Conservation (phyloP, 1,284 basidiomycete species). For the Golubevia pallescens region DNA sequence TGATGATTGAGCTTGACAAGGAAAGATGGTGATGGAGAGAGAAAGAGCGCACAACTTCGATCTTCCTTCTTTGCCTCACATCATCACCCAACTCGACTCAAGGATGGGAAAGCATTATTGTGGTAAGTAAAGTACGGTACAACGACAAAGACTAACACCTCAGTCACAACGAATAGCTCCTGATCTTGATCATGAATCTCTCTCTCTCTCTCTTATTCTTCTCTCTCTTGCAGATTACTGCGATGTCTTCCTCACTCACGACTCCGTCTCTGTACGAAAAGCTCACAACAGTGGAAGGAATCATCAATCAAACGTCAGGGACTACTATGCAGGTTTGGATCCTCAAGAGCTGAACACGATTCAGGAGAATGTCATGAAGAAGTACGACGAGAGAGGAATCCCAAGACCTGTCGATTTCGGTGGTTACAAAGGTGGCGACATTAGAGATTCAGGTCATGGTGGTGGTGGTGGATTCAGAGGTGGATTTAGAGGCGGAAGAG, state of each 20-base stretch:
- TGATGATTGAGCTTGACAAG: neutral
- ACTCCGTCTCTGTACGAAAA: slow-evolving; percentile 76
- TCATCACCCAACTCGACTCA: neutral
- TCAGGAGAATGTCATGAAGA: neutral
- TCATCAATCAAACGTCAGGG: slow-evolving; percentile 92
- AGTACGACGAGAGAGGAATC: neutral
- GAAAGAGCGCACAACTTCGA: neutral
- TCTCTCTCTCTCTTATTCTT: neutral
- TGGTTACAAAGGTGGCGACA: neutral
- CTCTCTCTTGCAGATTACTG: slow-evolving; percentile 2
- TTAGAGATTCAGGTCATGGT: neutral
- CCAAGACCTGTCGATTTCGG: neutral
- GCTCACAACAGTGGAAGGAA: slow-evolving; percentile 97
- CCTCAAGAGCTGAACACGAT: no score
- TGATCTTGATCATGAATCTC: slow-evolving; percentile 1
- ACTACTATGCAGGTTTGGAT: slow-evolving; percentile 84
- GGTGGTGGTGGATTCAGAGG: neutral
- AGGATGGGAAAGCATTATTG: neutral
- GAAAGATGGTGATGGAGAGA: neutral
- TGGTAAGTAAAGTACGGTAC: neutral
- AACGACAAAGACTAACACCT: slow-evolving; percentile 52
- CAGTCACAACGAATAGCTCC: slow-evolving; percentile 74
- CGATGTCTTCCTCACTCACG: slow-evolving; percentile 31
- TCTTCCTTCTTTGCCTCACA: neutral
- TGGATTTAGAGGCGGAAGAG: neutral